phyloP scores from a whole-genome alignment of 495 filamentous ascomycete species.

The Penicillium daleae region DNA sequence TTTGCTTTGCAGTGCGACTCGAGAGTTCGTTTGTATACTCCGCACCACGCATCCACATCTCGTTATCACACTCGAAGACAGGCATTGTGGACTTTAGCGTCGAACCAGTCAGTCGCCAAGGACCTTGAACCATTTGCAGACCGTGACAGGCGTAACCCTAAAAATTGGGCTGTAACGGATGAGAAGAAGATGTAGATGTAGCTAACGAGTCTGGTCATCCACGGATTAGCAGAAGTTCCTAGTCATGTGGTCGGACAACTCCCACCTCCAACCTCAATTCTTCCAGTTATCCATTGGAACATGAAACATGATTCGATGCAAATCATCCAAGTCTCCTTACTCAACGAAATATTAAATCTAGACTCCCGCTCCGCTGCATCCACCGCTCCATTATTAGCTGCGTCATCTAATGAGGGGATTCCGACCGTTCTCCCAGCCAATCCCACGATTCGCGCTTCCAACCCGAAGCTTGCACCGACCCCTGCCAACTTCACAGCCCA shows the following conservation, averaged over 20 bases:
- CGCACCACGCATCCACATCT: not conserved
- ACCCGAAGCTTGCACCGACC: constrained; percentile 4
- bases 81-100: not conserved
- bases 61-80: constrained; percentile 1
- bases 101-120: not conserved
- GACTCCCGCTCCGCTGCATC: not conserved
- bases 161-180: not conserved
- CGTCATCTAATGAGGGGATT: constrained; percentile 21
- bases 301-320: not conserved
- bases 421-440: constrained; percentile 14
- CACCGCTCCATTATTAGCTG: not conserved
- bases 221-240: not conserved
- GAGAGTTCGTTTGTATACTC: not conserved
- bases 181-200: not conserved
- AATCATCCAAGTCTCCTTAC: not conserved
- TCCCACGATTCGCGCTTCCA: constrained; percentile 19
- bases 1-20: constrained; percentile 9
- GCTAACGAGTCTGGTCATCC: not conserved
- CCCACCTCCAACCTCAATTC: not conserved
- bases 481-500: not conserved
- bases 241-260: constrained; percentile 8
- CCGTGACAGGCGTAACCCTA: not conserved
- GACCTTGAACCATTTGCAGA: not conserved
- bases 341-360: not conserved
- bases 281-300: not conserved